Evolutionary conservation across 306 rosid genomes (phyloP).

Genomic region (Ormosia emarginata): DNA sequence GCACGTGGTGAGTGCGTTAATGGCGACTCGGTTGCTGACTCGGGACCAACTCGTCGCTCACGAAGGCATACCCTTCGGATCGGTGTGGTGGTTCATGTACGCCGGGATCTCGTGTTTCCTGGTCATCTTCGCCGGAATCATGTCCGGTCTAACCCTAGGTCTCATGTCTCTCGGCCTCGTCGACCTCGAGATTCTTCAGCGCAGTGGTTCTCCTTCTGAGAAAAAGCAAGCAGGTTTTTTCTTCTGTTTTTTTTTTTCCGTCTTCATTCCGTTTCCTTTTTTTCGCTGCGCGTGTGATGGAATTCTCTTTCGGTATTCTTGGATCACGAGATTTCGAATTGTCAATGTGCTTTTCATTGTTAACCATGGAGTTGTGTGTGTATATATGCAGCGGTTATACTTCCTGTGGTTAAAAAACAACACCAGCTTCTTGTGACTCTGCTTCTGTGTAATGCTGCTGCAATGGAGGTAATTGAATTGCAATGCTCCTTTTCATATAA

Average conservation of each 20-base stretch:
- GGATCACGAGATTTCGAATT: neutral
- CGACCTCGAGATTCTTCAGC: conserved; percentile 92
- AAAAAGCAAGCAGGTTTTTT: conserved; percentile 84
- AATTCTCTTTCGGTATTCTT: neutral
- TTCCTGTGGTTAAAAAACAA: conserved; percentile 95
- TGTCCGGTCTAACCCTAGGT: conserved; percentile 95
- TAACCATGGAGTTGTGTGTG: neutral
- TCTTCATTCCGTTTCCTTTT: neutral
- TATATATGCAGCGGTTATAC: conserved; percentile 58
- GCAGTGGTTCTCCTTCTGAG: conserved; percentile 78
- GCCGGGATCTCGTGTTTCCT: conserved; percentile 66
- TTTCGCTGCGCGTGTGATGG: neutral
- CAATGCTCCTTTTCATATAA: neutral
- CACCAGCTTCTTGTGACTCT: conserved; percentile 93
- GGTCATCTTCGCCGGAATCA: conserved; percentile 90
- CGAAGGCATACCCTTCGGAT: conserved; percentile 51
- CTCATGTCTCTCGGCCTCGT: conserved; percentile 96
- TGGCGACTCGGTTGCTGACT: conserved; percentile 54
- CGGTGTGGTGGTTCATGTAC: conserved; percentile 68
- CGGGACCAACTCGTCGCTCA: conserved; percentile 40
- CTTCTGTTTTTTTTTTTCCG: neutral
- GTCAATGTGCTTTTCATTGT: neutral
- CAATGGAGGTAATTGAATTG: conserved; percentile 77
- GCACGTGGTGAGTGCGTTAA: conserved; percentile 46
- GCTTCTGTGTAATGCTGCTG: conserved; percentile 85